These are phyloP conservation scores for Myrmaecium sp. DNA, from an alignment of 2,329 filamentous ascomycete species.

Conservation along the genomic window DNA sequence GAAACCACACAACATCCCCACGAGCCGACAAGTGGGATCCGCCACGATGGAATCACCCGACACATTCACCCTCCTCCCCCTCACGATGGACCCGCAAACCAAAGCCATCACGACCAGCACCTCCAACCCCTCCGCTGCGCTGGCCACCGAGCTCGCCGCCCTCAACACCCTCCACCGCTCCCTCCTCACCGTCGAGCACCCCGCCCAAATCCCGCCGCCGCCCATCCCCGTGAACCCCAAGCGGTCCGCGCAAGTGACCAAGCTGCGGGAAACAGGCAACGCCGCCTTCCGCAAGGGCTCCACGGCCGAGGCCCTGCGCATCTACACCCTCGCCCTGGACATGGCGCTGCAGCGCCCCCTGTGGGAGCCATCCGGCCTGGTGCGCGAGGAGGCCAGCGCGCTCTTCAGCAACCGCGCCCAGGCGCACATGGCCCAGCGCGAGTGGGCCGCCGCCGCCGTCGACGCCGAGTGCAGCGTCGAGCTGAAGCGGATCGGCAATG, in stretches of 20 bases:
- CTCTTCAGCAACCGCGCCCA: slow-evolving; percentile 80
- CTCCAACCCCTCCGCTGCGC: slow-evolving; percentile 20
- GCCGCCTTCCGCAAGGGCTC: slow-evolving; percentile 61
- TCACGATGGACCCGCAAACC: slow-evolving; percentile 64
- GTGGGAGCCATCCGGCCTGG: slow-evolving; percentile 76
- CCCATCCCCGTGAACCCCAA: slow-evolving; percentile 88
- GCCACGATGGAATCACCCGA: slow-evolving; percentile 29
- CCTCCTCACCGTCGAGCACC: slow-evolving; percentile 47
- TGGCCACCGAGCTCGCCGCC: slow-evolving; percentile 37
- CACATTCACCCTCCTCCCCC: slow-evolving; percentile 66
- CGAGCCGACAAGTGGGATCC: too few species aligned
- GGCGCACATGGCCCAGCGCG: slow-evolving; percentile 66
- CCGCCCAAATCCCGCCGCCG: slow-evolving; percentile 57
- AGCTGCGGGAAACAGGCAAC: slow-evolving; percentile 82
- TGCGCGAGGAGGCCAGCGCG: slow-evolving; percentile 66
- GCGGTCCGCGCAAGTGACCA: slow-evolving; percentile 70
- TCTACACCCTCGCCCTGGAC: slow-evolving; percentile 74
- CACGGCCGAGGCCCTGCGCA: slow-evolving; percentile 56
- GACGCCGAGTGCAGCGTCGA: slow-evolving; percentile 84
- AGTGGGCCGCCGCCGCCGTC: slow-evolving; percentile 71
- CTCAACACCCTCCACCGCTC: slow-evolving; percentile 67
- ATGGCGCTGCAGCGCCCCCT: slow-evolving; percentile 70
- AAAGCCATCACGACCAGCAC: slow-evolving; percentile 50
- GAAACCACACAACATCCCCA: too few species aligned
- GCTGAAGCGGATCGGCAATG: slow-evolving; percentile 70